Evolutionary conservation across 805 yeast genomes (phyloP).

Genomic region (Kregervanrija fluxuum): DNA sequence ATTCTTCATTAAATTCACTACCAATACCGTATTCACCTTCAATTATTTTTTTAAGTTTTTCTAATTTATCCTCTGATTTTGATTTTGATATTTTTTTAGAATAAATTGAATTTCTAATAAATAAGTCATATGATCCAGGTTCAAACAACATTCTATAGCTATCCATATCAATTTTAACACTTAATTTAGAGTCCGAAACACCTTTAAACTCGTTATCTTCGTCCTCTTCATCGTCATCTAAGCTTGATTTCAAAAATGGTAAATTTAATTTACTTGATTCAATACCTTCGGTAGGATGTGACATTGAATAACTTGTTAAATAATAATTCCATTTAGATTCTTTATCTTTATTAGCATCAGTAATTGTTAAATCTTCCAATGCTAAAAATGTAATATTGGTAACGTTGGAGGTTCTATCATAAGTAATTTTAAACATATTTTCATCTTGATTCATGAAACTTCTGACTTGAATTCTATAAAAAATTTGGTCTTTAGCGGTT

Average conservation of each 20-base stretch:
- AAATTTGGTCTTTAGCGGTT: constrained; percentile 78
- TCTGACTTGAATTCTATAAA: constrained; percentile 85
- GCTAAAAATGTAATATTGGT: constrained; percentile 79
- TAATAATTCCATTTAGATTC: constrained; percentile 91
- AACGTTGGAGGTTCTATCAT: constrained; percentile 42
- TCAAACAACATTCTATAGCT: constrained; percentile 80
- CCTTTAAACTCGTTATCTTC: constrained; percentile 46
- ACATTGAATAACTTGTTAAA: constrained; percentile 84
- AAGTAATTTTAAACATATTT: constrained; percentile 84
- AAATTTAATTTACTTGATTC: constrained; percentile 65
- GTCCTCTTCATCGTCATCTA: constrained; percentile 42
- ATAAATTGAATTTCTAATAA: constrained; percentile 53
- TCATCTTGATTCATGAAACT: constrained; percentile 74
- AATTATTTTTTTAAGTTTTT: constrained; percentile 31
- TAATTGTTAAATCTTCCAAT: constrained; percentile 80
- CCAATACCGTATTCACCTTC: constrained; percentile 54
- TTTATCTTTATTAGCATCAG: constrained; percentile 46
- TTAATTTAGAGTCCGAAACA: constrained; percentile 57
- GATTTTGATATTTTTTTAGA: constrained; percentile 18
- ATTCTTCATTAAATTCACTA: constrained; percentile 34
- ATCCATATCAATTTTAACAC: constrained; percentile 71
- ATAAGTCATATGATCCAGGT: constrained; percentile 70
- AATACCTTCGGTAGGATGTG: constrained; percentile 96
- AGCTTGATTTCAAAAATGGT: constrained; percentile 65
- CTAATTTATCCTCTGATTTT: constrained; percentile 10